These are phyloP conservation scores for Diutina rugosa DNA, from an alignment of 1,139 yeast species.

Conservation along the genomic window DNA sequence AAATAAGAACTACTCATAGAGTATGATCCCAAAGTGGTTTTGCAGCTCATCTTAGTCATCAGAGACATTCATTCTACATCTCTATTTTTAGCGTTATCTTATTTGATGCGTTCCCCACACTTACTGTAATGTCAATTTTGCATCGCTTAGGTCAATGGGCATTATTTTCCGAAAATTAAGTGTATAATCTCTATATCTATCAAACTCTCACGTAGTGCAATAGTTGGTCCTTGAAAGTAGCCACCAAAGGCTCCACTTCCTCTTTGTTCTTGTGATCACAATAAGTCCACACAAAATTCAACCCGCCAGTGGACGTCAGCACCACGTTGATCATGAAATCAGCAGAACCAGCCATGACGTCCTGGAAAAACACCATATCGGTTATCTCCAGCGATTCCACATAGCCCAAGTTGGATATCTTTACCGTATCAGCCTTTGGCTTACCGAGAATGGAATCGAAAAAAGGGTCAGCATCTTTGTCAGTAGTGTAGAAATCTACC, in stretches of 20 bases:
- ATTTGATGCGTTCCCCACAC: too few relatives aligned
- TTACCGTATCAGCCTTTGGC: neutral
- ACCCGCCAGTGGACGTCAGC: neutral
- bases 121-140: too few relatives aligned
- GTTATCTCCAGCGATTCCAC: neutral
- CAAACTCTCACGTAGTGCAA: neutral
- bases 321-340: neutral
- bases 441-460: neutral
- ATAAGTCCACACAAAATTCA: neutral
- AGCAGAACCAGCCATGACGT: neutral
- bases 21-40: too few relatives aligned
- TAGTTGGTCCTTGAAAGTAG: neutral
- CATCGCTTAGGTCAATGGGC: too few relatives aligned
- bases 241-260: neutral
- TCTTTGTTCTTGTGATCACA: neutral
- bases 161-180: too few relatives aligned
- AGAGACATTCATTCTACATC: too few relatives aligned
- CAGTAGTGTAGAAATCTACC: neutral
- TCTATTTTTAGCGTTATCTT: too few relatives aligned
- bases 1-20: too few relatives aligned
- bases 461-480: neutral
- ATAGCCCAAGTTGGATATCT: neutral
- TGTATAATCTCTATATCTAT: too few relatives aligned
- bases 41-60: too few relatives aligned
- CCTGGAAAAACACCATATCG: neutral